Percentiles rank a stretch among this genome's conserved stretches.
These are phyloP conservation scores for Leccinum huronense DNA, from an alignment of 1,284 basidiomycete genomes.

Conservation along the genomic window DNA sequence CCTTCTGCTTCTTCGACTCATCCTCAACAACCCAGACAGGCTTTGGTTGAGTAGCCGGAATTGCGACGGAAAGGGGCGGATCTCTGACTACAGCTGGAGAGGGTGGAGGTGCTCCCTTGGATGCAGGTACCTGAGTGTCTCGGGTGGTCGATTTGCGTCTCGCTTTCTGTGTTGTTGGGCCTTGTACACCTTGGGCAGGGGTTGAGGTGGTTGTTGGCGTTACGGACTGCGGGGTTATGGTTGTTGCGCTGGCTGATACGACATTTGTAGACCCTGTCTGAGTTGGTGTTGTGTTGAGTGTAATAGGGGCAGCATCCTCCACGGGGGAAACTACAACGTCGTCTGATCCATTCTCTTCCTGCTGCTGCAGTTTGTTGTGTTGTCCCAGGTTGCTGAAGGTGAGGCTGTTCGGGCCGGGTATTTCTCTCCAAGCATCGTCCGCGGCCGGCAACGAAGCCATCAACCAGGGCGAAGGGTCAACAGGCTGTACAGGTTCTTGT, in stretches of 20 bases:
- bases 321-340: constrained; percentile 14
- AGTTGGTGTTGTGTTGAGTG: constrained; percentile 12
- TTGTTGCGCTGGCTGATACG: constrained; percentile 14
- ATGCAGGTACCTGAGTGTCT: constrained; percentile 28
- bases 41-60: constrained; percentile 40
- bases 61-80: constrained; percentile 27
- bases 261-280: constrained; percentile 18
- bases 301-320: constrained; percentile 16
- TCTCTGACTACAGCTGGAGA: constrained; percentile 22
- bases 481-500: constrained; percentile 19
- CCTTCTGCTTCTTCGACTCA: constrained; percentile 54
- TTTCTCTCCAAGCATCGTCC: constrained; percentile 49
- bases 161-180: constrained; percentile 25
- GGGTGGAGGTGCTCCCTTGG: constrained; percentile 23
- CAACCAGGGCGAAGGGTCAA: constrained; percentile 55
- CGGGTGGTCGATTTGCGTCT: constrained; percentile 33
- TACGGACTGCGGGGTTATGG: constrained; percentile 14
- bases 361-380: constrained; percentile 47
- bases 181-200: constrained; percentile 10
- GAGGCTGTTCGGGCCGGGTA: constrained; percentile 46
- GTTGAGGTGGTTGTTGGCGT: constrained; percentile 9
- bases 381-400: constrained; percentile 59
- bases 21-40: constrained; percentile 65
- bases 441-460: constrained; percentile 43
- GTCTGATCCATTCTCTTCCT: constrained; percentile 22